Base-by-base conservation (phyloP, 2,329 filamentous ascomycete genomes). In the Malbranchea zuffiana region DNA sequence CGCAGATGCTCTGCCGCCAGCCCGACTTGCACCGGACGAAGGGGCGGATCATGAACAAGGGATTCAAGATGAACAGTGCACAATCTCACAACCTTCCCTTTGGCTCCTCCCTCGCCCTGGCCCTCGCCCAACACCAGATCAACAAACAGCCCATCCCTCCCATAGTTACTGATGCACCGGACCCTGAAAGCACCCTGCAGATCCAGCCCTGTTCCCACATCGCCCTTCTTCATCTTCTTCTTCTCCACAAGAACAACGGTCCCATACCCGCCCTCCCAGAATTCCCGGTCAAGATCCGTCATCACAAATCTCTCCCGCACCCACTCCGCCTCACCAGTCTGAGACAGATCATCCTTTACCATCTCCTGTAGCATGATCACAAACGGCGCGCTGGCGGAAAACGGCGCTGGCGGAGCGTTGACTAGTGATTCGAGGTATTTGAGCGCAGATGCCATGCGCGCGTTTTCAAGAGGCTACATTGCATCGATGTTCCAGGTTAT, bases 1-100 rank as follows among this genome's bases (percentile, higher is more conserved):
- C 61, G 61, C 48, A 75, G 60, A 40, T 65, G 61, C 30, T 48
- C 42, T 0, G 66, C 62, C 3, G 67, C 62, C 6, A 62, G 45
- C 15, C 56, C 47, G 36, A 76, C 51, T 47, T 76, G 72, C 0
- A 54, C 46, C 0, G 68, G 68, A 0, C 72, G 62, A 12, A 62
- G 52, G 0, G 71, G 69, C 0, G 68, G 69, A 3, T 65, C 50
- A 0, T 63, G 53, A 0, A 61, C 57, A 11, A 76, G 53, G 2
- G 68, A 73, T 49, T 76, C 73, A 3, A 76, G 66, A 47, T 77
- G 73, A 0, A 66, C 67, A 47, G 73, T 74, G 51, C 71, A 72
- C 3, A 75, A 47, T 28, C 31, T 10, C 11, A 33, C 12, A 7
- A 15, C 7, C 19, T 33, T 33, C 7, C 7, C 7, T n/a, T 25